Base-by-base conservation (phyloP, 2,329 filamentous ascomycete genomes). In the Exophiala oligosperma region DNA sequence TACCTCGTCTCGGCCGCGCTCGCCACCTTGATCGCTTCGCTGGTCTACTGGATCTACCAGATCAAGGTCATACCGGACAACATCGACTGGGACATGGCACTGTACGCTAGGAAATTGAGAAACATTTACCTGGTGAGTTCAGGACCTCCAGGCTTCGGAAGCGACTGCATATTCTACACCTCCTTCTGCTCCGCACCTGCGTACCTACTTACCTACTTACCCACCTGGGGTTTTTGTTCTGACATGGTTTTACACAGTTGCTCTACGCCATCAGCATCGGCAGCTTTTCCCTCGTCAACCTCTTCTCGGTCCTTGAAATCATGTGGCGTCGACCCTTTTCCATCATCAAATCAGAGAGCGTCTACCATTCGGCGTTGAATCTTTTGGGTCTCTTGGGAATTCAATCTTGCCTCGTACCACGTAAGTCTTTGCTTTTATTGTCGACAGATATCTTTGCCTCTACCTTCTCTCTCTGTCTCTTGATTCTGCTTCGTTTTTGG, bases 391-490 rank as follows among this genome's bases (percentile, higher is more conserved):
- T 63, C 21, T 40, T 63, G 24, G 57, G 61, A 44, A 58, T 54
- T 21, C 61, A 63, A 37, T 63, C 61, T 9, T 63, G 60, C 40
- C 47, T 58, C 35, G 52, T 63, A 7, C 61, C 61, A n/a, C 60
- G 61, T 63, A 47, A 63, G 61, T 56, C 17, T 12, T 17, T 6
- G 4, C 6, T 35, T 11, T 11, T 17, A 17, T 17, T 17, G 17
- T 17, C 17, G 17, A 17, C 17, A 17, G 17, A 35, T 9, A 2
- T 35, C 32, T 35, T 4, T 28, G 32, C 32, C 32, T 17, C 17
- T 9, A 11, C 32, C 32, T 35, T 9, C 2, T 8, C 7, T 35
- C 32, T 35, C 32, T 17, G 17, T 17, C 32, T 35, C 7, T 11
- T 35, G 7, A 9, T 9, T 9, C 32, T 2, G 8, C 9, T 35